Conservation (phyloP, 2,329 filamentous ascomycete species). For the Penicillium sp. region DNA sequence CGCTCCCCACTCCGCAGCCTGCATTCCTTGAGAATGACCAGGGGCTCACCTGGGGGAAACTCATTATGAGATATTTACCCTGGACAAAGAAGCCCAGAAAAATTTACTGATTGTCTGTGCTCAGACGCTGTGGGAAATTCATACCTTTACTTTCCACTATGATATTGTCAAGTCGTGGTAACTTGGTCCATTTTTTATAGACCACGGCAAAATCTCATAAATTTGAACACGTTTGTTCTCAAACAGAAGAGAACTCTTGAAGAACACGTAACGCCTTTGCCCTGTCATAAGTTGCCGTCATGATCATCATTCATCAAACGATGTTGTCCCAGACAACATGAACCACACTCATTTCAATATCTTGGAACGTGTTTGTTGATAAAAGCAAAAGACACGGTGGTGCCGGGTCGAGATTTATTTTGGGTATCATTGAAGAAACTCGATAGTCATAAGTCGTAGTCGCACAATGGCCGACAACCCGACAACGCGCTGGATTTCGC, state of each 20-base stretch:
- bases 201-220: neutral
- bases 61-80: neutral
- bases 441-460: conserved; percentile 3
- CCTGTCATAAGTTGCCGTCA: neutral
- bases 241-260: neutral
- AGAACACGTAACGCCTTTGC: neutral
- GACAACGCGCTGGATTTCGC: neutral
- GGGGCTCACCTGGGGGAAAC: neutral
- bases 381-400: neutral
- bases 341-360: neutral
- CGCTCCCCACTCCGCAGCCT: neutral
- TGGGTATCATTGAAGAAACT: neutral
- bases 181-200: neutral
- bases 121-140: neutral
- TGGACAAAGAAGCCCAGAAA: neutral
- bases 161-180: neutral
- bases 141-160: neutral
- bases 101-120: neutral
- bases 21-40: neutral
- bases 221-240: neutral
- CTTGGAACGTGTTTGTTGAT: neutral
- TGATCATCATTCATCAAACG: neutral
- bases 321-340: neutral
- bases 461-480: neutral
- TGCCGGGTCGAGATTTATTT: neutral